These are phyloP conservation scores for Eleusine indica DNA, from an alignment of 176 grass and related monocot genomes.

Conservation along the genomic window DNA sequence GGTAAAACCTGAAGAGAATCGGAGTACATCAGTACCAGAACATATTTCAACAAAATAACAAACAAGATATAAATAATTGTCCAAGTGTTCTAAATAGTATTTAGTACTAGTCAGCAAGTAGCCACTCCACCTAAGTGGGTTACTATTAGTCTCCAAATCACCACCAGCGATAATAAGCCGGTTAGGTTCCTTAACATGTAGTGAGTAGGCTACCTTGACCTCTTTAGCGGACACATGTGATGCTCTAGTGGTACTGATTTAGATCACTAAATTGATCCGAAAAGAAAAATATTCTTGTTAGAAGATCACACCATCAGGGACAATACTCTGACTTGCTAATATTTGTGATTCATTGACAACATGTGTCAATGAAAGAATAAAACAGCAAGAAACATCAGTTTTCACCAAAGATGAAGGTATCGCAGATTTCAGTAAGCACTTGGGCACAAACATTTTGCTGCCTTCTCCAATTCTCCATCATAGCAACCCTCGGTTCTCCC, in stretches of 20 bases:
- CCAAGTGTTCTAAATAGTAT: background rate
- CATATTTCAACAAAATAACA: slow-evolving; percentile 8
- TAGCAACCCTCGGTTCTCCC: background rate
- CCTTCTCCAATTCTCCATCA: background rate
- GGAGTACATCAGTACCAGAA: slow-evolving; percentile 37
- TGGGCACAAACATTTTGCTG: background rate
- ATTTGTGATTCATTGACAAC: slow-evolving; percentile 4
- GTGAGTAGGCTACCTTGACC: slow-evolving; percentile 10
- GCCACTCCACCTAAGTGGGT: background rate
- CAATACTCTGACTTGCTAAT: background rate
- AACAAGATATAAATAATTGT: background rate
- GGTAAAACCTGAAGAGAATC: slow-evolving; percentile 86
- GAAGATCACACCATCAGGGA: background rate
- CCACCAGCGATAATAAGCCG: background rate
- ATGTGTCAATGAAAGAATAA: background rate
- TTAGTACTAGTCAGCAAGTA: background rate
- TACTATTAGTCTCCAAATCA: background rate
- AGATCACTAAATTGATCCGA: background rate
- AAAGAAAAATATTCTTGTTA: background rate
- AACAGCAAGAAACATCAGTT: background rate
- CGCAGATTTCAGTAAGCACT: background rate
- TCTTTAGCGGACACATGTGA: background rate
- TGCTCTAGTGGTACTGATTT: background rate
- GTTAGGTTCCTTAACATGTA: background rate
- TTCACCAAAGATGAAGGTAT: background rate